Base-by-base conservation (phyloP, 768 basidiomycete genomes). In the Hypsizygus marmoreus region DNA sequence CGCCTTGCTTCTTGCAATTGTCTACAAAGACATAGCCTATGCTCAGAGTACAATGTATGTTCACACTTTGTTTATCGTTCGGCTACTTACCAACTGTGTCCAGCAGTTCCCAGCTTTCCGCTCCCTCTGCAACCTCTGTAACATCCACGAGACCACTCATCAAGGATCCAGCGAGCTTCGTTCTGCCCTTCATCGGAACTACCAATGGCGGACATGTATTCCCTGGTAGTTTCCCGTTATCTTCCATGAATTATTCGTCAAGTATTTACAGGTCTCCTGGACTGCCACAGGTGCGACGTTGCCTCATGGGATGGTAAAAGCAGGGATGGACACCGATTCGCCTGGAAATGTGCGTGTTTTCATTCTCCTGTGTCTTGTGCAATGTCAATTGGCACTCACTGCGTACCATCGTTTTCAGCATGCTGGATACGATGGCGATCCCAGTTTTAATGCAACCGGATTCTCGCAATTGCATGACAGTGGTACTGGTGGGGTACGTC, bases 241-340 rank as follows among this genome's bases (percentile, higher is more conserved):
- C 14, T 19, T 11, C 24, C 6, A 43, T 31, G 29, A 26, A 25
- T 39, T 38, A 25, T 22, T 22, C 11, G 8, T 16, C 17, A 6
- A 12, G 11, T n/a, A 25, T 14, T 11, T 25, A 4, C 13, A 31
- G 12, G 39, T 16, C 4, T 39, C 29, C 39, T 13, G 34, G 3
- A 14, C n/a, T 37, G 16, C 31, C 16, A 3, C 34, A 81, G 82
- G 83, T 32, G 82, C 80, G 0, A 84, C 80, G 2, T 55, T 82
- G 16, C 84, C 84, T 2, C 82, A 84, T 62, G 82, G 84, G n/a
- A 81, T 84, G 82, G 73, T 78, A 12, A 86, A 86, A 65, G 74
- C 68, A 2, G 83, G 82, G 6, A 77, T 84, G 75, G 82, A 86
- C 55, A 84, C 82, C 0, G 79, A 84, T 54, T 81, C 81, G 10